Evolutionary conservation across 129 eudicot genomes (phyloP).

Genomic region (Scalesia atractyloides): DNA sequence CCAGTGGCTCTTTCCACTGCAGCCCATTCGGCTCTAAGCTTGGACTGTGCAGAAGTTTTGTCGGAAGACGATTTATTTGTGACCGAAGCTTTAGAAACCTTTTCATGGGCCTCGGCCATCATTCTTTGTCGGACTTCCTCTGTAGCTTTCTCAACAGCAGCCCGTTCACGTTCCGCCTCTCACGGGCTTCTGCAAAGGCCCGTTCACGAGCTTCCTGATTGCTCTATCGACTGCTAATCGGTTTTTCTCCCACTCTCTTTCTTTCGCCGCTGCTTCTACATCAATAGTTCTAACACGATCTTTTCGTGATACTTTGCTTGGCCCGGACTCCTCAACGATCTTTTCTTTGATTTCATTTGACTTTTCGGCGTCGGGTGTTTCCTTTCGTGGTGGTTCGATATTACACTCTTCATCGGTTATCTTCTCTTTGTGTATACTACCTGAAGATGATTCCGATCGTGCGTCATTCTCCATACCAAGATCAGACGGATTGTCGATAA

Average conservation of each 20-base stretch:
- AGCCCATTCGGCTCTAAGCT: slow-evolving; percentile 89
- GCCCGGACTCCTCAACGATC: slow-evolving; percentile 28
- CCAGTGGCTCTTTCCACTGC: slow-evolving; percentile 95
- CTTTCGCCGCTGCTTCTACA: slow-evolving; percentile 50
- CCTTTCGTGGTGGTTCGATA: neutral
- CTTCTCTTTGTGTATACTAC: slow-evolving; percentile 21
- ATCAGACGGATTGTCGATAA: slow-evolving; percentile 12
- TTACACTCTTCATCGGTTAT: neutral
- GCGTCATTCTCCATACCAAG: slow-evolving; percentile 36
- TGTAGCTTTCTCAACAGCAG: slow-evolving; percentile 86
- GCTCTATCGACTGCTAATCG: slow-evolving; percentile 87
- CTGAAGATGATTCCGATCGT: slow-evolving; percentile 42
- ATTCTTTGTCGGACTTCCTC: slow-evolving; percentile 72
- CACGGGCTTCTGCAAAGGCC: slow-evolving; percentile 82
- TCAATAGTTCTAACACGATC: slow-evolving; percentile 36
- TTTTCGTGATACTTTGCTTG: slow-evolving; percentile 37
- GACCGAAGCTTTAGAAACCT: slow-evolving; percentile 55
- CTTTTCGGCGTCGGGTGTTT: slow-evolving; percentile 22
- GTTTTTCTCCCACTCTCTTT: slow-evolving; percentile 63
- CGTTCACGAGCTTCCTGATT: slow-evolving; percentile 97
- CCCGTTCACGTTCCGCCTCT: slow-evolving; percentile 81
- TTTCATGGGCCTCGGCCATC: slow-evolving; percentile 72
- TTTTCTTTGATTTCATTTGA: slow-evolving; percentile 23
- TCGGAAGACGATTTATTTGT: slow-evolving; percentile 41
- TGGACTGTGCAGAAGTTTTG: slow-evolving; percentile 54